phyloP scores from a whole-genome alignment of 2,329 filamentous ascomycete species.

The Lasiodiplodia sp. region DNA sequence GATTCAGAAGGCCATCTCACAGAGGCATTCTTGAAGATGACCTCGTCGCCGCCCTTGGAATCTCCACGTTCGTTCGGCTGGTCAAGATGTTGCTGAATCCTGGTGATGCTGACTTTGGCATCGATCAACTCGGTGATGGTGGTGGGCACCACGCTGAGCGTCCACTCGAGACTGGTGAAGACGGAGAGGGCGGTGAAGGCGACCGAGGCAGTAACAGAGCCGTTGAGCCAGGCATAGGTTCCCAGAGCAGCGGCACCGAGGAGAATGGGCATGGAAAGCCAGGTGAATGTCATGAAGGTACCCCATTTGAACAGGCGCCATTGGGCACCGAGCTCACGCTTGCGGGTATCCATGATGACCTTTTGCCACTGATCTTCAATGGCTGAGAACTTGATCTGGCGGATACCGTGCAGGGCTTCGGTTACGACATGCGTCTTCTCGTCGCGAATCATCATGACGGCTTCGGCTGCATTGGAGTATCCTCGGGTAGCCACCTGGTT shows the following conservation, averaged over 20 bases:
- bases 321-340: constrained; percentile 70
- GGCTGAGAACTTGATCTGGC: constrained; percentile 85
- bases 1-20: constrained; percentile 77
- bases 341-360: constrained; percentile 70
- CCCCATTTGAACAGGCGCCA: constrained; percentile 73
- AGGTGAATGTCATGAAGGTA: constrained; percentile 47
- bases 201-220: constrained; percentile 71
- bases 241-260: constrained; percentile 75
- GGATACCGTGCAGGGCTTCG: constrained; percentile 78
- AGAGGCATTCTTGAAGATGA: constrained; percentile 71
- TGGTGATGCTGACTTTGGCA: constrained; percentile 73
- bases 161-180: constrained; percentile 76
- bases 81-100: constrained; percentile 74
- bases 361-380: constrained; percentile 78
- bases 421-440: constrained; percentile 77
- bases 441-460: constrained; percentile 78
- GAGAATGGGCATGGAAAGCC: constrained; percentile 74
- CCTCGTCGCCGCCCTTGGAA: constrained; percentile 63
- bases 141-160: constrained; percentile 74
- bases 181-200: constrained; percentile 81
- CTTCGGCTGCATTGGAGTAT: constrained; percentile 54
- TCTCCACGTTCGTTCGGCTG: constrained; percentile 67
- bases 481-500: not conserved
- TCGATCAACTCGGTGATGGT: constrained; percentile 74
- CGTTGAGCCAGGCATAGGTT: constrained; percentile 70